Conservation (phyloP, 345 rosid species). For the Corchorus capsularis region DNA sequence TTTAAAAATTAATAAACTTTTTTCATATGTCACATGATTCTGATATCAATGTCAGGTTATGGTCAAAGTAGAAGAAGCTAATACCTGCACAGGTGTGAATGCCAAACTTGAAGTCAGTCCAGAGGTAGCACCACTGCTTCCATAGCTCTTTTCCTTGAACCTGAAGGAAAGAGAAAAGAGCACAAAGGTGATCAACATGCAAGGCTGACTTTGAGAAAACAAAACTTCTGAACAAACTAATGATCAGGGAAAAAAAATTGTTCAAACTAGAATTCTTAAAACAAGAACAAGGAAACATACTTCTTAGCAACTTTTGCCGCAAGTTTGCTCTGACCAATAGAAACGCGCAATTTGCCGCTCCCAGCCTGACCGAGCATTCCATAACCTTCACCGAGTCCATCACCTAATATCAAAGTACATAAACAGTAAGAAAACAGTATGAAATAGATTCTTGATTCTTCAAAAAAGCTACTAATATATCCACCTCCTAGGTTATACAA, state of each 20-base stretch:
- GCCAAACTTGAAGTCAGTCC: slow-evolving; percentile 92
- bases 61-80: slow-evolving; percentile 12
- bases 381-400: slow-evolving; percentile 96
- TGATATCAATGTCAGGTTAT: slow-evolving; percentile 2
- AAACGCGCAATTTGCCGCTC: slow-evolving; percentile 89
- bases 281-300: slow-evolving; percentile 37
- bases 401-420: slow-evolving; percentile 55
- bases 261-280: background rate
- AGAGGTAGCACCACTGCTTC: slow-evolving; percentile 90
- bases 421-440: background rate
- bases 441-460: background rate
- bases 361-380: slow-evolving; percentile 99
- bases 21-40: background rate
- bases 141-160: slow-evolving; percentile 77
- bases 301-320: slow-evolving; percentile 92
- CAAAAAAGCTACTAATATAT: background rate
- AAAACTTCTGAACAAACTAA: background rate
- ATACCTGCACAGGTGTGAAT: slow-evolving; percentile 95
- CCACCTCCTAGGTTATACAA: background rate
- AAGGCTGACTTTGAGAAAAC: background rate
- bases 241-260: background rate
- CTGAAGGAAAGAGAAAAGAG: slow-evolving; percentile 38
- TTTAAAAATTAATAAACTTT: no score
- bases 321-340: slow-evolving; percentile 86
- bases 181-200: slow-evolving; percentile 11